Evolutionary conservation across 2,329 filamentous ascomycete species (phyloP).

Genomic region (Fusarium chaquense): DNA sequence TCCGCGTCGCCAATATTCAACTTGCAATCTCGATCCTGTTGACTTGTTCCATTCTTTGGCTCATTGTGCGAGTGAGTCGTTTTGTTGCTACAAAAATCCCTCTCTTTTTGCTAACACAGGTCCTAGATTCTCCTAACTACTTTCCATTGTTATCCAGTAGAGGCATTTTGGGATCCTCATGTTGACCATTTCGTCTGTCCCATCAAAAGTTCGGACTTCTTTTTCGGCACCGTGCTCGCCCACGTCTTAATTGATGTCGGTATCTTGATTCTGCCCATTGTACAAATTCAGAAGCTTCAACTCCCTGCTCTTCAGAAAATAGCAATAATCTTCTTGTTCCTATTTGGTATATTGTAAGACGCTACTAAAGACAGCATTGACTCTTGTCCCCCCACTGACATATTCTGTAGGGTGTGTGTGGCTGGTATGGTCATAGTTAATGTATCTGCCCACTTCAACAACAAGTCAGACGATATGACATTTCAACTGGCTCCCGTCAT

Average conservation of each 20-base stretch:
- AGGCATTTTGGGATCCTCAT: constrained; percentile 33
- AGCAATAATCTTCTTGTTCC: constrained; percentile 45
- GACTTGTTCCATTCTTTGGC: constrained; percentile 47
- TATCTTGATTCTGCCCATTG: constrained; percentile 47
- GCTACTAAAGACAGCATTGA: accelerated
- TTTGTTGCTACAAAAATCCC: accelerated
- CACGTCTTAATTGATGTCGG: constrained; percentile 49
- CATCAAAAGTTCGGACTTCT: constrained; percentile 42
- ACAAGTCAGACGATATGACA: constrained; percentile 36
- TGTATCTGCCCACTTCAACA: constrained; percentile 27
- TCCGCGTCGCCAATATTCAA: constrained; percentile 45
- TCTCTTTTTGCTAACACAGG: neutral
- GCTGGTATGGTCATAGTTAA: constrained; percentile 39
- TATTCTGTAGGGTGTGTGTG: constrained; percentile 27
- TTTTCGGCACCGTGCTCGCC: constrained; percentile 35
- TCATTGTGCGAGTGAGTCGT: constrained; percentile 42
- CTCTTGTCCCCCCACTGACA: neutral
- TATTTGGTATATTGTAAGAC: constrained; percentile 48
- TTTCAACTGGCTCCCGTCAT: constrained; percentile 36
- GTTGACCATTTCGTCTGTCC: constrained; percentile 39
- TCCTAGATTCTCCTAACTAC: constrained; percentile 22
- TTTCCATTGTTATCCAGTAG: constrained; percentile 35
- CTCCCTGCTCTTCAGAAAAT: constrained; percentile 43
- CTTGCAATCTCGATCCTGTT: constrained; percentile 43
- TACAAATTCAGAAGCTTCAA: constrained; percentile 48